These are phyloP conservation scores for Ceratocystis colombiana DNA, from an alignment of 2,329 filamentous ascomycete genomes.

Conservation along the genomic window DNA sequence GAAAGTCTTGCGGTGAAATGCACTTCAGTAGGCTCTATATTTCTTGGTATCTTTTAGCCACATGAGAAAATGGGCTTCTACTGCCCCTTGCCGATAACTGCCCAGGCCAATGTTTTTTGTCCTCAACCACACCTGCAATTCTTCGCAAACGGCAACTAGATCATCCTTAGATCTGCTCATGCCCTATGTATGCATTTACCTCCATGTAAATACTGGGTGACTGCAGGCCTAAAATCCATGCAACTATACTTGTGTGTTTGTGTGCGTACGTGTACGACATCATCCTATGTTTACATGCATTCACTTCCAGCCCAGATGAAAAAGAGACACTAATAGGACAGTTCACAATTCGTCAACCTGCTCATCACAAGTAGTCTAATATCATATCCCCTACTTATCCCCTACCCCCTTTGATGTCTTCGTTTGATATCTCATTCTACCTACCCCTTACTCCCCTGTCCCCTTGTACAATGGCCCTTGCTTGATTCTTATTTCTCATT, in stretches of 20 bases:
- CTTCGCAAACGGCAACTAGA: background rate
- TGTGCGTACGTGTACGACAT: background rate
- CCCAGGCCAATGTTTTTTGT: background rate
- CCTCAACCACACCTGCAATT: background rate
- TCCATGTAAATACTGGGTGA: background rate
- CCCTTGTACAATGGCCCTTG: background rate
- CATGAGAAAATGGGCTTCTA: background rate
- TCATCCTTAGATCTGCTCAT: background rate
- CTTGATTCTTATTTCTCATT: constrained; percentile 9
- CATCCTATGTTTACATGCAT: background rate
- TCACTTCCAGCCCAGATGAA: background rate
- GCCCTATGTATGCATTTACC: background rate
- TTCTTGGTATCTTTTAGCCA: background rate
- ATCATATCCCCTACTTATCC: background rate
- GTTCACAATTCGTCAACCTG: background rate
- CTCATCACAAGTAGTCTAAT: background rate
- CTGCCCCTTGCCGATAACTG: too few relatives aligned
- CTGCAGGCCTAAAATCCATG: background rate
- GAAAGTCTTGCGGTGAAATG: constrained; percentile 3
- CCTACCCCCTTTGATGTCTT: background rate
- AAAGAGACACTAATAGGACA: too few relatives aligned
- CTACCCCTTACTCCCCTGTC: background rate
- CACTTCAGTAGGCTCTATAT: background rate
- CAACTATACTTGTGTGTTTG: background rate
- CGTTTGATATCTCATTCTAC: background rate